Base-by-base conservation (phyloP, 495 filamentous ascomycete species). In the Parmelia sp. region DNA sequence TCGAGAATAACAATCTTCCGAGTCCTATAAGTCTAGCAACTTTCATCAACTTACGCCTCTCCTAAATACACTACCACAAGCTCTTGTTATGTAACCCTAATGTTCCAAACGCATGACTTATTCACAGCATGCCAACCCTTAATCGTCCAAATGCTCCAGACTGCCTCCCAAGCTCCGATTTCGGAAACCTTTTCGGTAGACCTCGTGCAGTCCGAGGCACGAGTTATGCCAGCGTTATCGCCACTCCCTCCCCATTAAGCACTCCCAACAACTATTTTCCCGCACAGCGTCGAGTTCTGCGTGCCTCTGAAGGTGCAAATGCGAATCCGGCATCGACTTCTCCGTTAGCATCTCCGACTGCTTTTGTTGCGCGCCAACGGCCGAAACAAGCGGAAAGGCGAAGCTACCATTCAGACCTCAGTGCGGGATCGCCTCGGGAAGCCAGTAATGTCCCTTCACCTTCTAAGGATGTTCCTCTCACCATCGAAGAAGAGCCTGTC, bases 81-180 rank as follows among this genome's bases (percentile, higher is more conserved):
- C 23, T 44, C 39, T 25, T 12, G 25, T 9, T 23, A 63, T 63
- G 39, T 63, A 25, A 37, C 25, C 23, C 5, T 37, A 19, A n/a
- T 53, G 23, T 39, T 49, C 36, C 21, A 25, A 56, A 9, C 6
- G 21, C 29, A 9, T n/a, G 3, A 25, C 19, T 37, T 53, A 31
- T 25, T 15, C 4, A 49, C 0, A 64, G 27, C 35, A 68, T 68
- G 66, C 66, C 66, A 36, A 53, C 63, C 14, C 58, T 68, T 31
- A 57, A 68, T 65, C 66, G 66, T n/a, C 66, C 63, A 51, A 68
- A 68, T 17, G 66, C 66, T 23, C 66, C 66, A 39, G 25, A 63
- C 40, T 63, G 66, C 57, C 59, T 68, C 31, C 66, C 66, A 35
- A 68, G 63, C 55, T 59, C 49, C 23, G 66, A 60, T 39, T 64